Percentiles rank a stretch among this genome's conserved stretches.
phyloP scores from a whole-genome alignment of 2,329 filamentous ascomycete species.

The Ophiosphaerella narmari region DNA sequence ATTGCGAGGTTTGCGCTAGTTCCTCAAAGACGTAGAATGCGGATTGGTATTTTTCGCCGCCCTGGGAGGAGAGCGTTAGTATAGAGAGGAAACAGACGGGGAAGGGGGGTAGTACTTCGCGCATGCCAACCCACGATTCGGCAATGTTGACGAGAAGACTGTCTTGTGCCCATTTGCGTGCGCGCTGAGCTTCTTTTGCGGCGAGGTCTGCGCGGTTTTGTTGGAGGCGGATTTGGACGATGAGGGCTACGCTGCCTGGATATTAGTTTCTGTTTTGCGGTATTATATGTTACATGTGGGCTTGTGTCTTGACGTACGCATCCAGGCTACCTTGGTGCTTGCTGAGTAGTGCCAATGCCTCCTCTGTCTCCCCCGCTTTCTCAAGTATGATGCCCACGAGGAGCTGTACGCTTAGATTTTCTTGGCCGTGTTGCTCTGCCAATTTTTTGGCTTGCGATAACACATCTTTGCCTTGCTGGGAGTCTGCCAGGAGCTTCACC shows the following conservation, averaged over 20 bases:
- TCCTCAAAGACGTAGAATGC: conserved; percentile 98
- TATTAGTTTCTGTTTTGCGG: conserved; percentile 6
- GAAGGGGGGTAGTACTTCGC: conserved; percentile 67
- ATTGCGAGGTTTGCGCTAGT: conserved; percentile 83
- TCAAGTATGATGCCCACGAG: conserved; percentile 82
- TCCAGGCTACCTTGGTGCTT: conserved; percentile 83
- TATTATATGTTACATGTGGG: background rate
- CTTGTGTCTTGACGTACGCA: conserved; percentile 57
- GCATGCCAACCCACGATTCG: conserved; percentile 91
- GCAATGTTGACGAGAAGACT: conserved; percentile 91
- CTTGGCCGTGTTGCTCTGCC: conserved; percentile 66
- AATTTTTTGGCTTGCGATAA: conserved; percentile 71
- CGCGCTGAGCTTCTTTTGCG: conserved; percentile 82
- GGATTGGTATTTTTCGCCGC: conserved; percentile 93
- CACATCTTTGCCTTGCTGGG: conserved; percentile 48
- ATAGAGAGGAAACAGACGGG: background rate
- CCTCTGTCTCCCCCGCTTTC: conserved; percentile 78
- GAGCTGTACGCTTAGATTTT: conserved; percentile 78
- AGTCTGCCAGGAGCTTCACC: conserved; percentile 75
- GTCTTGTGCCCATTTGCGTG: conserved; percentile 93
- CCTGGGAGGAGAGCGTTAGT: conserved; percentile 57
- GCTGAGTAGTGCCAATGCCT: conserved; percentile 77
- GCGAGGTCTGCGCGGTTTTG: conserved; percentile 93
- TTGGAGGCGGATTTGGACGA: conserved; percentile 88
- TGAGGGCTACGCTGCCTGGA: conserved; percentile 71